A percentile compares a stretch with the other conserved stretches of the same genome.
Conservation (phyloP, 2,329 filamentous ascomycete genomes). For the Setomelanomma holmii region DNA sequence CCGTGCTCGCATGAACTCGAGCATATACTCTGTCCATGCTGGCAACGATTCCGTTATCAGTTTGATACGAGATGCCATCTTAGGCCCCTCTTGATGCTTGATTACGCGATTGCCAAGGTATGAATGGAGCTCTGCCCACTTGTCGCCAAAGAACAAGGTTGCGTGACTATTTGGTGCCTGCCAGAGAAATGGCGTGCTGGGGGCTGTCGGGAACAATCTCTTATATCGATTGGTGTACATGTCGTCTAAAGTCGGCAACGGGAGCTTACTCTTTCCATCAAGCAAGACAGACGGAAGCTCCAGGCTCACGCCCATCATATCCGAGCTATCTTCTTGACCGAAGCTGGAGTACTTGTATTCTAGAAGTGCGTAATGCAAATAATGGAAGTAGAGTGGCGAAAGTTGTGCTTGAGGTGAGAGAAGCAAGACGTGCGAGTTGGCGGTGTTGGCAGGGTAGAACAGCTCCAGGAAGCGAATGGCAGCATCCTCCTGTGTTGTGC, state of each 20-base stretch:
- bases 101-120: conserved; percentile 72
- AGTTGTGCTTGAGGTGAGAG: conserved; percentile 83
- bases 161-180: conserved; percentile 85
- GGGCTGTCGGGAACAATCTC: conserved; percentile 31
- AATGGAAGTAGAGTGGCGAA: conserved; percentile 83
- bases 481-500: conserved; percentile 71
- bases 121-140: conserved; percentile 84
- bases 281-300: conserved; percentile 72
- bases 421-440: conserved; percentile 77
- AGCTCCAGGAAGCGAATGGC: conserved; percentile 81
- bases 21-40: conserved; percentile 78
- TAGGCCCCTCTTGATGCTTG: conserved; percentile 30
- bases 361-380: conserved; percentile 78
- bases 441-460: conserved; percentile 76
- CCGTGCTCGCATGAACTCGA: conserved; percentile 76
- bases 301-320: conserved; percentile 80
- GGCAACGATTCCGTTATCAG: conserved; percentile 72
- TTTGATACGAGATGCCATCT: conserved; percentile 34
- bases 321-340: conserved; percentile 55
- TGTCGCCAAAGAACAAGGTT: conserved; percentile 80
- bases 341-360: conserved; percentile 75
- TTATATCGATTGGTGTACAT: conserved; percentile 47
- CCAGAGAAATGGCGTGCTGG: conserved; percentile 74
- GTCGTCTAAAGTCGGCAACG: conserved; percentile 50
- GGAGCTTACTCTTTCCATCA: conserved; percentile 66